phyloP scores from a whole-genome alignment of 2,329 filamentous ascomycete genomes.

The Conoideocrella luteorostrata region DNA sequence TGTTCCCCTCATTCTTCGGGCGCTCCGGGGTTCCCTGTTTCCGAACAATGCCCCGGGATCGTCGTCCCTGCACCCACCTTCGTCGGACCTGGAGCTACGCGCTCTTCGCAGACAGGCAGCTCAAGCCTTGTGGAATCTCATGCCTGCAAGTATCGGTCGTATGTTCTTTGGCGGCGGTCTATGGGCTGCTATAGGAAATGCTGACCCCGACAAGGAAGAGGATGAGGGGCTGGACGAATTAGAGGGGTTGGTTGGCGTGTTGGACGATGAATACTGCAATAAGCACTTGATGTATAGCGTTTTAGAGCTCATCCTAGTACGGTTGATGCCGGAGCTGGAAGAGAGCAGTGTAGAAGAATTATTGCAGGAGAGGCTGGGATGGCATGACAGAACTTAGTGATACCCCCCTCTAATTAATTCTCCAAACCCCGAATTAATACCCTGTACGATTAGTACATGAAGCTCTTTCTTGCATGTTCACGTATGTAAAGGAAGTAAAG shows the following conservation, averaged over 20 bases:
- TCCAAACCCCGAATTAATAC: too few species aligned
- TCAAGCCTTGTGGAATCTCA: conserved; percentile 44
- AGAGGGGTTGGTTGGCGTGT: conserved; percentile 63
- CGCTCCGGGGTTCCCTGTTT: conserved; percentile 73
- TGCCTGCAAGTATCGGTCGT: conserved; percentile 40
- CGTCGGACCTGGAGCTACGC: conserved; percentile 50
- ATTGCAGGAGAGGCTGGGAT: conserved; percentile 61
- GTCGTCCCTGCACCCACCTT: conserved; percentile 53
- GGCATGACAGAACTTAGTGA: not conserved
- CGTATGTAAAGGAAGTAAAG: too few species aligned
- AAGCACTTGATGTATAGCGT: conserved; percentile 82
- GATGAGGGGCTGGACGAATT: conserved; percentile 50
- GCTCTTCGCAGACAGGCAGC: conserved; percentile 63
- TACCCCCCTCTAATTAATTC: too few species aligned
- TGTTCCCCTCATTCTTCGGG: conserved; percentile 61
- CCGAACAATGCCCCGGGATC: conserved; percentile 74
- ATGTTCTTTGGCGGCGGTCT: conserved; percentile 43
- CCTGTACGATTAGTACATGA: too few species aligned
- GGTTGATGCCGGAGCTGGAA: conserved; percentile 75
- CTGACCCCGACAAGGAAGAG: conserved; percentile 26
- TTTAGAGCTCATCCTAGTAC: conserved; percentile 74
- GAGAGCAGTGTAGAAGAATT: conserved; percentile 66
- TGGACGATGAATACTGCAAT: conserved; percentile 83
- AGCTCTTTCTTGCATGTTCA: too few species aligned
- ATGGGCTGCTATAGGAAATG: conserved; percentile 17